These are phyloP conservation scores for Boeremia lycopersici DNA, from an alignment of 2,329 filamentous ascomycete species.

Conservation along the genomic window DNA sequence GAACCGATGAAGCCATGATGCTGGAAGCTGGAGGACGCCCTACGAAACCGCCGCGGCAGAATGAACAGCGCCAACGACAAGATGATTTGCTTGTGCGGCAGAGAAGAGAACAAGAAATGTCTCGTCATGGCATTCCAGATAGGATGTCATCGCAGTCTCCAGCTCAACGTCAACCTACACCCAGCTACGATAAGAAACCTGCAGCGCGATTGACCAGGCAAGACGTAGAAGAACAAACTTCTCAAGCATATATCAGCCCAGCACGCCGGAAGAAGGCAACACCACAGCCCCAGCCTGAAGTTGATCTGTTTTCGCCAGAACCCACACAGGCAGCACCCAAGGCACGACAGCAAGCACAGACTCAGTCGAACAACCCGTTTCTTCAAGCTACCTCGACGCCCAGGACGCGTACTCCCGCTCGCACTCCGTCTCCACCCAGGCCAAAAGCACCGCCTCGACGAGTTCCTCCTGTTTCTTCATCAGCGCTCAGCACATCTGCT, in stretches of 20 bases:
- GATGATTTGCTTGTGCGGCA: slow-evolving; percentile 32
- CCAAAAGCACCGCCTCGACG: slow-evolving; percentile 61
- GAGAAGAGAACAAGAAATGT: slow-evolving; percentile 30
- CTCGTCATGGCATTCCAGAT: slow-evolving; percentile 39
- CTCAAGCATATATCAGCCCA: slow-evolving; percentile 86
- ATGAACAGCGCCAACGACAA: slow-evolving; percentile 28
- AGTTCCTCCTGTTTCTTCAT: slow-evolving; percentile 70
- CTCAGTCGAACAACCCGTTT: slow-evolving; percentile 49
- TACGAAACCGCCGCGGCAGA: slow-evolving; percentile 44
- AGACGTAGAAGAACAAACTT: slow-evolving; percentile 77
- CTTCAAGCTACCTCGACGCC: slow-evolving; percentile 36
- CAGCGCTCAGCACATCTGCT: slow-evolving; percentile 76
- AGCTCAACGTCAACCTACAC: slow-evolving; percentile 43
- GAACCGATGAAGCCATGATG: slow-evolving; percentile 71
- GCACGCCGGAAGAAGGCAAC: slow-evolving; percentile 76
- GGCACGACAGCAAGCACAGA: slow-evolving; percentile 41
- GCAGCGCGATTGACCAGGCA: slow-evolving; percentile 72
- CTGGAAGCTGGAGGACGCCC: slow-evolving; percentile 72
- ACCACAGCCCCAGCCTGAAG: slow-evolving; percentile 49
- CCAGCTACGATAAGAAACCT: slow-evolving; percentile 45
- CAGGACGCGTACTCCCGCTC: slow-evolving; percentile 44
- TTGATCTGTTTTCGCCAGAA: slow-evolving; percentile 65
- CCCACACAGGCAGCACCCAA: slow-evolving; percentile 29
- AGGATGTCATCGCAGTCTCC: slow-evolving; percentile 49
- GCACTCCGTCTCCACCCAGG: slow-evolving; percentile 49